Evolutionary conservation across 257 asterid species (phyloP).

Genomic region (Linaria vulgaris): DNA sequence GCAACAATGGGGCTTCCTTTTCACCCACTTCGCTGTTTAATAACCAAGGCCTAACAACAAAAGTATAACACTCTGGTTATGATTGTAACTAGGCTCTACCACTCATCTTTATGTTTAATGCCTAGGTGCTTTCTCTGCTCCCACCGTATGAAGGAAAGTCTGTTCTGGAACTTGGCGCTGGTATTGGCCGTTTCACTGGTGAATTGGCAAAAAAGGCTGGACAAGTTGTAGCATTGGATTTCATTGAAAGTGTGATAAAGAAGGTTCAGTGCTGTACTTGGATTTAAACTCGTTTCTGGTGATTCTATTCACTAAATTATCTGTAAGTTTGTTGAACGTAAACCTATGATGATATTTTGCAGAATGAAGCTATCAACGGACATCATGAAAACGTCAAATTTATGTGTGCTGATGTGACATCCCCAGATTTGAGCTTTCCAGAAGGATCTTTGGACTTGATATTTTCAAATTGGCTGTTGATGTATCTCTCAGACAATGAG

Average conservation of each 20-base stretch:
- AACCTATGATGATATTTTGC: conserved; percentile 27
- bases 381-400: conserved; percentile 69
- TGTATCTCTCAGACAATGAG: conserved; percentile 96
- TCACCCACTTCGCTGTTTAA: background rate
- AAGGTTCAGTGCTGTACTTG: conserved; percentile 48
- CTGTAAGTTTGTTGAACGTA: background rate
- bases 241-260: conserved; percentile 77
- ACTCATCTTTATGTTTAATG: background rate
- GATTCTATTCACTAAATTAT: background rate
- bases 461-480: conserved; percentile 92
- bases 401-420: conserved; percentile 90
- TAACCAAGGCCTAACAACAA: too few species aligned
- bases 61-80: too few species aligned
- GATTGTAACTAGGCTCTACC: too few species aligned
- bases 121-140: conserved; percentile 79
- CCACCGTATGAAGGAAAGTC: conserved; percentile 83
- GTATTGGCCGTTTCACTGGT: conserved; percentile 97
- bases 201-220: conserved; percentile 77
- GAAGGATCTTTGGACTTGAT: conserved; percentile 76
- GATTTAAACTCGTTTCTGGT: conserved; percentile 17
- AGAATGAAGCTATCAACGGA: conserved; percentile 76
- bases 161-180: conserved; percentile 96
- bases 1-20: background rate
- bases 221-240: conserved; percentile 75
- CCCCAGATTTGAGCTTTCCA: conserved; percentile 65